A percentile compares a stretch with the other conserved stretches of the same genome.
These are phyloP conservation scores for Aspergillus olivimuriae DNA, from an alignment of 495 filamentous ascomycete genomes.

Conservation along the genomic window DNA sequence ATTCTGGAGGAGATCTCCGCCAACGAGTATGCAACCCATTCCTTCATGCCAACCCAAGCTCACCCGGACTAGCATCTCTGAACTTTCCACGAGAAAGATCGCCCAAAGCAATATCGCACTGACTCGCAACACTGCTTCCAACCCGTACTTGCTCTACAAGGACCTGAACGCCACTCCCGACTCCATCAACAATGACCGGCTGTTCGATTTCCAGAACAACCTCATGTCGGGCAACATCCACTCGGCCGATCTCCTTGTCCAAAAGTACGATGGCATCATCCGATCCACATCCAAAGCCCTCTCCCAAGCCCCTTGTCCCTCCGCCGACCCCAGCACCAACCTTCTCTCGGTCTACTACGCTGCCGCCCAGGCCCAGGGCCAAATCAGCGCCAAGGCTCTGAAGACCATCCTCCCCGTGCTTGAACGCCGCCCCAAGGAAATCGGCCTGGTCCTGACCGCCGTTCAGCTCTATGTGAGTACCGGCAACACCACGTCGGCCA, in stretches of 20 bases:
- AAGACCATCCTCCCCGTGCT: conserved; percentile 68
- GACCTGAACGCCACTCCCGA: conserved; percentile 52
- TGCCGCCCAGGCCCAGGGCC: conserved; percentile 62
- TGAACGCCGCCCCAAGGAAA: conserved; percentile 69
- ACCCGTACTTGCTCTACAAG: conserved; percentile 75
- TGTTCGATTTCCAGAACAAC: conserved; percentile 71
- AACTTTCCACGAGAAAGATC: conserved; percentile 69
- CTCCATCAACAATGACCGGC: conserved; percentile 56
- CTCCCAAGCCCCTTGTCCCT: conserved; percentile 45
- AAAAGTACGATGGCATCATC: conserved; percentile 70
- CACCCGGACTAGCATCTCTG: conserved; percentile 54
- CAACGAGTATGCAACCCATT: conserved; percentile 46
- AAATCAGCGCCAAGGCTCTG: conserved; percentile 62
- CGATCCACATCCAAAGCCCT: conserved; percentile 57
- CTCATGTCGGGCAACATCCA: conserved; percentile 64
- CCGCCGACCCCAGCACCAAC: conserved; percentile 51
- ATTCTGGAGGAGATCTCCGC: conserved; percentile 59
- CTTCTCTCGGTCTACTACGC: conserved; percentile 71
- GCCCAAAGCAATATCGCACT: conserved; percentile 73
- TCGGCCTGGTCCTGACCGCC: conserved; percentile 77
- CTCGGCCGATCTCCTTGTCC: conserved; percentile 65
- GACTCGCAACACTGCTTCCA: conserved; percentile 48
- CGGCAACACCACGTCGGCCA: conserved; percentile 71
- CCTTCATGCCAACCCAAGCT: conserved; percentile 9
- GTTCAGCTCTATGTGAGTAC: conserved; percentile 75